Evolutionary conservation across 2,329 filamentous ascomycete genomes (phyloP).

Genomic region (Metarhizium album): DNA sequence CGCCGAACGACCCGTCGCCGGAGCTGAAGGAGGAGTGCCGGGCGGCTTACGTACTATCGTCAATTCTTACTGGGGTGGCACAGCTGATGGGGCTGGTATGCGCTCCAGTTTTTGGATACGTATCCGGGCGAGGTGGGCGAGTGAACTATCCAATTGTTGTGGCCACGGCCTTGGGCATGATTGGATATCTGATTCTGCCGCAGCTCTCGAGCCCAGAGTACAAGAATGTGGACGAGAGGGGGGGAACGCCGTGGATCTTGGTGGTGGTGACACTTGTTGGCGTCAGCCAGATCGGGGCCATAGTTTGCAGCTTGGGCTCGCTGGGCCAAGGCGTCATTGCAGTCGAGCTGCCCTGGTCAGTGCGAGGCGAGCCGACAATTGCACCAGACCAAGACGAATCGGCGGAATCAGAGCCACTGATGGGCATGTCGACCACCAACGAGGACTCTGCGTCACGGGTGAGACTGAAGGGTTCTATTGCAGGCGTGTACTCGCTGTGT

Average conservation of each 20-base stretch:
- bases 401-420: conserved; percentile 30
- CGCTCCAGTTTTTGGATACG: conserved; percentile 78
- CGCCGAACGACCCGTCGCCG: conserved; percentile 50
- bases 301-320: conserved; percentile 88
- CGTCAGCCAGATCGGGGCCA: conserved; percentile 89
- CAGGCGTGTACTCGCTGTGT: conserved; percentile 84
- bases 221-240: conserved; percentile 49
- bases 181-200: conserved; percentile 69
- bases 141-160: conserved; percentile 66
- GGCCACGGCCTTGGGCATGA: conserved; percentile 61
- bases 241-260: conserved; percentile 60
- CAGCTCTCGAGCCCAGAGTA: conserved; percentile 68
- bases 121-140: conserved; percentile 56
- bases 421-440: conserved; percentile 20
- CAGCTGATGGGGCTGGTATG: conserved; percentile 77
- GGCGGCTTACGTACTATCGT: conserved; percentile 77
- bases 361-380: conserved; percentile 16
- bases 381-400: conserved; percentile 28
- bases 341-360: conserved; percentile 27
- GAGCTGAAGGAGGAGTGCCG: conserved; percentile 80
- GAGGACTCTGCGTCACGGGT: conserved; percentile 35
- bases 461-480: conserved; percentile 81
- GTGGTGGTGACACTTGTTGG: conserved; percentile 71
- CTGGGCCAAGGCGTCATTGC: conserved; percentile 69
- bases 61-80: conserved; percentile 78